Percentiles rank a stretch among this genome's conserved stretches.
These are phyloP conservation scores for Glycine latifolia DNA, from an alignment of 306 rosid species.

Conservation along the genomic window DNA sequence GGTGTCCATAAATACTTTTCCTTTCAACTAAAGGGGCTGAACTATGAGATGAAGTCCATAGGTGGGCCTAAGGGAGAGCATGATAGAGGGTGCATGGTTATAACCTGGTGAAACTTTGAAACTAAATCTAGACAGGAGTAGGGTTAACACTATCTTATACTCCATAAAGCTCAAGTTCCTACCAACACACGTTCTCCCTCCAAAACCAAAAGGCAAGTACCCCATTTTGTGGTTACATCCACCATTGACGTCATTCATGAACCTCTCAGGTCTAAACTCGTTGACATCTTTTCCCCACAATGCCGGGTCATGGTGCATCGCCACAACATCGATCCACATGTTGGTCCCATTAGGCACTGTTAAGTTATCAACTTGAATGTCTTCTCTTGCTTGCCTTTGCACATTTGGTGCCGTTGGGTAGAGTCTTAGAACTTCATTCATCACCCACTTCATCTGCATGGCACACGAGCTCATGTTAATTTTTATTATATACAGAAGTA, in stretches of 20 bases:
- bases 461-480: background rate
- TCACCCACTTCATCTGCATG: constrained; percentile 94
- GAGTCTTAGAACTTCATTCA: constrained; percentile 80
- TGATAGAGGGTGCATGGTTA: constrained; percentile 66
- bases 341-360: constrained; percentile 80
- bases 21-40: constrained; percentile 21
- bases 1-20: too few relatives aligned
- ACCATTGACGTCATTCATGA: constrained; percentile 62
- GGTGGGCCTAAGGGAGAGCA: constrained; percentile 76
- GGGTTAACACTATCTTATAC: constrained; percentile 73
- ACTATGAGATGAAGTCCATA: constrained; percentile 71
- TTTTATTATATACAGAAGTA: too few relatives aligned
- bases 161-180: constrained; percentile 80
- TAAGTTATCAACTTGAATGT: constrained; percentile 62
- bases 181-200: constrained; percentile 89
- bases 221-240: constrained; percentile 92
- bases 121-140: constrained; percentile 75
- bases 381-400: constrained; percentile 81
- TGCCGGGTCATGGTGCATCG: constrained; percentile 74
- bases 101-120: constrained; percentile 64
- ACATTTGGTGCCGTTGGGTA: constrained; percentile 91
- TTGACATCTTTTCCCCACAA: constrained; percentile 82
- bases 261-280: constrained; percentile 81
- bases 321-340: constrained; percentile 86
- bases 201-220: constrained; percentile 88